A percentile compares a stretch with the other conserved stretches of the same genome.
phyloP scores from a whole-genome alignment of 1,284 basidiomycete species.

The Cutaneotrichosporon dermatis region DNA sequence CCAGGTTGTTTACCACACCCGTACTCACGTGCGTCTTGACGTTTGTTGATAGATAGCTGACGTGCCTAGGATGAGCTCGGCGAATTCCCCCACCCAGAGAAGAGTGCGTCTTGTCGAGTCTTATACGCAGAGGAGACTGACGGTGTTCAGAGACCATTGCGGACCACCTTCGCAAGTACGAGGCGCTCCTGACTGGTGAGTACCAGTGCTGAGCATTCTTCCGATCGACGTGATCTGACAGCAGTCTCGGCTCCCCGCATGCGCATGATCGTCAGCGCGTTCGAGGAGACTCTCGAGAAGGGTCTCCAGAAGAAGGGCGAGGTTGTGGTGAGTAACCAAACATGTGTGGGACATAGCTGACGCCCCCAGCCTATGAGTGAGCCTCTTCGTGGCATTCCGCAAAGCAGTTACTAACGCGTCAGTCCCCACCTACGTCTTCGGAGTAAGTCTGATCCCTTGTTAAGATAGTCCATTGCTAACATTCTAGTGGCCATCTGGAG shows the following conservation, averaged over 20 bases:
- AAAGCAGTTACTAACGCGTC: constrained; percentile 36
- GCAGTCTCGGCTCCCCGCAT: constrained; percentile 83
- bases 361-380: constrained; percentile 24
- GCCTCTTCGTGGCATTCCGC: background rate
- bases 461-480: background rate
- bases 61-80: constrained; percentile 35
- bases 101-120: constrained; percentile 31
- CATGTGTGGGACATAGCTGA: background rate
- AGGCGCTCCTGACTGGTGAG: constrained; percentile 62
- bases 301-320: constrained; percentile 80
- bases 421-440: constrained; percentile 97
- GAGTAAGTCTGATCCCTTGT: constrained; percentile 43
- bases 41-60: constrained; percentile 1
- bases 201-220: background rate
- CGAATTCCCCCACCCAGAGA: constrained; percentile 49
- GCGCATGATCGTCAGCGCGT: constrained; percentile 95
- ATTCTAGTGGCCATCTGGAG: constrained; percentile 74
- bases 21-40: constrained; percentile 37
- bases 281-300: constrained; percentile 83
- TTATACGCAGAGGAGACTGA: background rate
- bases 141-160: constrained; percentile 58
- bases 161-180: constrained; percentile 82
- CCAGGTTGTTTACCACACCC: constrained; percentile 65
- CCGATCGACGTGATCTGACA: constrained; percentile 3
- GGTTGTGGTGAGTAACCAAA: constrained; percentile 67